A percentile compares a stretch with the other conserved stretches of the same genome.
These are phyloP conservation scores for Dimocarpus longan DNA, from an alignment of 345 rosid genomes.

Conservation along the genomic window DNA sequence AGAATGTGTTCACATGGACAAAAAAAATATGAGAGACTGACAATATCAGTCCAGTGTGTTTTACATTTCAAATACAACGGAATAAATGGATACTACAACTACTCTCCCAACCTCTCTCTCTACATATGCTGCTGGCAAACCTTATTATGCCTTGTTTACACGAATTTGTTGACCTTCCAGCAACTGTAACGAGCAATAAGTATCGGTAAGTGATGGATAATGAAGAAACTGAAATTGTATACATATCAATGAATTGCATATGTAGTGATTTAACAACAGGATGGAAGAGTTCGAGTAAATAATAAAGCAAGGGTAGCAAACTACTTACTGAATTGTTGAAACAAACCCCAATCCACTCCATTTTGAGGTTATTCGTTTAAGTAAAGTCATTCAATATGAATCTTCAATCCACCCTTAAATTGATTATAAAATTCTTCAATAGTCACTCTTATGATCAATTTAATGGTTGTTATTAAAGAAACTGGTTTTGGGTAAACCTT, in stretches of 20 bases:
- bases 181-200: slow-evolving; percentile 43
- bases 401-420: too few species aligned
- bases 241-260: background rate
- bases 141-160: slow-evolving; percentile 70
- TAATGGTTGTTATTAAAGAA: too few species aligned
- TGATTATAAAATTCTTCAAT: too few species aligned
- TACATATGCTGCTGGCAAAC: background rate
- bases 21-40: background rate
- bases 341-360: slow-evolving; percentile 90
- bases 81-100: slow-evolving; percentile 1
- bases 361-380: slow-evolving; percentile 47
- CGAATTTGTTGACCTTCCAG: slow-evolving; percentile 86
- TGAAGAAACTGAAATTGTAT: background rate
- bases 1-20: background rate
- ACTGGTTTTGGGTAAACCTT: too few species aligned
- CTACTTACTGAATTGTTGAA: slow-evolving; percentile 75
- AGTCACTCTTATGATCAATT: too few species aligned
- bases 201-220: background rate
- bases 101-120: slow-evolving; percentile 12
- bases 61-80: slow-evolving; percentile 7
- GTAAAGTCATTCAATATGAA: too few species aligned
- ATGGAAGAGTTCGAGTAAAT: background rate
- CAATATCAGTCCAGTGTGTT: background rate
- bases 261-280: background rate
- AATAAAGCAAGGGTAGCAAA: slow-evolving; percentile 3